phyloP scores from a whole-genome alignment of 768 basidiomycete species.

The Russula emetica region DNA sequence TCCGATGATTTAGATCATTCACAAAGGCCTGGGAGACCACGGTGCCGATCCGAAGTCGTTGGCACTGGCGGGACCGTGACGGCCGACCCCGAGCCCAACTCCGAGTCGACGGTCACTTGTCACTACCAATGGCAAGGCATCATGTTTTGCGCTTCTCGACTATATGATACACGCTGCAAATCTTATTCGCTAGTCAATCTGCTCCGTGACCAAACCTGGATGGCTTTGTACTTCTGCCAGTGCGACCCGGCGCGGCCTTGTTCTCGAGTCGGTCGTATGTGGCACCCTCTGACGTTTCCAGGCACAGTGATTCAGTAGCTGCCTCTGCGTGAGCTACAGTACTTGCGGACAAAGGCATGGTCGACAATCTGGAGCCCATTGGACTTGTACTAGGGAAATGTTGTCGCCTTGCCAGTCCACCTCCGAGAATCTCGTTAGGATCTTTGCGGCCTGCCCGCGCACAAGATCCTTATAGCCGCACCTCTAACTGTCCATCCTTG shows the following conservation, averaged over 20 bases:
- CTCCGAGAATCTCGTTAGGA: background rate
- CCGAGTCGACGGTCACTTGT: no score
- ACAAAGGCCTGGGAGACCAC: no score
- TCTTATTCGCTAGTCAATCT: background rate
- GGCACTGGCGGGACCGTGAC: no score
- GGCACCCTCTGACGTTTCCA: constrained; percentile 14
- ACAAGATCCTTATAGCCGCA: background rate
- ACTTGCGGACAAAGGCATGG: background rate
- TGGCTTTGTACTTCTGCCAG: background rate
- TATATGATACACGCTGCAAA: background rate
- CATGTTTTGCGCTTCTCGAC: background rate
- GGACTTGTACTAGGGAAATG: background rate
- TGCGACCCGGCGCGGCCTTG: background rate
- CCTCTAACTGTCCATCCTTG: constrained; percentile 1
- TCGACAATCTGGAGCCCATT: background rate
- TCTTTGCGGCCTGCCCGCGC: background rate
- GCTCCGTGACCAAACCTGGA: constrained; percentile 1
- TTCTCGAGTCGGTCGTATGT: background rate
- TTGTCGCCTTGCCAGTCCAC: background rate
- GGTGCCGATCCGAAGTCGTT: no score
- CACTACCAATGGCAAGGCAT: no score
- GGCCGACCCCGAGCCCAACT: no score
- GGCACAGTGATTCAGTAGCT: constrained; percentile 6
- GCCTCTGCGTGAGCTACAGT: background rate
- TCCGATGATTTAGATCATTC: no score